These are phyloP conservation scores for Chrysopogon serrulatus DNA, from an alignment of 176 grass and related monocot genomes.

Conservation along the genomic window DNA sequence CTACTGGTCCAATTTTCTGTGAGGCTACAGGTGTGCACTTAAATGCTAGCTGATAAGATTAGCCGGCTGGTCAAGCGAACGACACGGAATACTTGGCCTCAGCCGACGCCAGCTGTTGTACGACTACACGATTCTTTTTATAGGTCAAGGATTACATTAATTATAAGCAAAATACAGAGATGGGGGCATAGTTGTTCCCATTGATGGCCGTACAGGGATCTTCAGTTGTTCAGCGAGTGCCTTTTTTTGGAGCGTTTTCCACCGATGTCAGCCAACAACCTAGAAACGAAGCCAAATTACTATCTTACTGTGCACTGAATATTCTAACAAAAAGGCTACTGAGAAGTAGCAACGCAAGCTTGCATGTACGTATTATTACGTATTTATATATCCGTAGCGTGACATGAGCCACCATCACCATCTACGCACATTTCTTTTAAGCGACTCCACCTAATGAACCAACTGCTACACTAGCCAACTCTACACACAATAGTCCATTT, in stretches of 20 bases:
- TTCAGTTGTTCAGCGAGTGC: background rate
- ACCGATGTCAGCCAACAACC: background rate
- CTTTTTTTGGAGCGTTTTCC: background rate
- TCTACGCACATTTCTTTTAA: background rate
- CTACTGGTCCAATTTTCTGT: too few species aligned
- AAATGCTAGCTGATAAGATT: too few species aligned
- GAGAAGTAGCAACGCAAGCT: background rate
- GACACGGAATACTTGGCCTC: background rate
- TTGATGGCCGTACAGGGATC: background rate
- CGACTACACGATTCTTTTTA: background rate
- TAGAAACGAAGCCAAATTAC: background rate
- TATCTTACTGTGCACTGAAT: background rate
- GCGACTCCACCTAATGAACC: conserved; percentile 16
- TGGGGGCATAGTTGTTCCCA: too few species aligned
- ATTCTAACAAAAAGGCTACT: background rate
- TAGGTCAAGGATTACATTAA: too few species aligned
- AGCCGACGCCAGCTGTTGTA: background rate
- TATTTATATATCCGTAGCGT: background rate
- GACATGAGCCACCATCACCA: background rate
- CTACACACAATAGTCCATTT: background rate
- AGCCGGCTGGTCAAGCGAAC: too few species aligned
- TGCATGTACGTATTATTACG: background rate
- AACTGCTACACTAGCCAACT: conserved; percentile 36
- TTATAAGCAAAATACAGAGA: too few species aligned
- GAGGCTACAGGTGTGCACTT: too few species aligned